These are phyloP conservation scores for Pisolithus sp. DNA, from an alignment of 768 basidiomycete genomes.

Conservation along the genomic window DNA sequence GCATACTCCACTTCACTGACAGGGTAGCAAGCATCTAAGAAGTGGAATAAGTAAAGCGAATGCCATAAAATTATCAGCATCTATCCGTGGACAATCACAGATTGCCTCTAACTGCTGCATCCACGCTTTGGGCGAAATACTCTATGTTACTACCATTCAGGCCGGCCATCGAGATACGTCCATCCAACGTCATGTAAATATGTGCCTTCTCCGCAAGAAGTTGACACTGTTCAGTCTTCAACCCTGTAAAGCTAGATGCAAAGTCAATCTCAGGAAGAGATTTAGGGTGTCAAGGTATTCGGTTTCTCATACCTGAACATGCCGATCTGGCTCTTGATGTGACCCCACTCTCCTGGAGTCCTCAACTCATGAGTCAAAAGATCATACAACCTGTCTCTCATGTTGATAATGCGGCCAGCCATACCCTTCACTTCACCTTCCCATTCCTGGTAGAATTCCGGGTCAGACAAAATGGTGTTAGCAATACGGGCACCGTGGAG, in stretches of 20 bases:
- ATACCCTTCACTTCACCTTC: constrained; percentile 89
- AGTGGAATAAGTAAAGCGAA: neutral
- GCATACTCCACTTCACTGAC: neutral
- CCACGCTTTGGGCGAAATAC: constrained; percentile 85
- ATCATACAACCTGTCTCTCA: constrained; percentile 80
- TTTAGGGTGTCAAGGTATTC: neutral
- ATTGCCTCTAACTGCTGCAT: constrained; percentile 73
- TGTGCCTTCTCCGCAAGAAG: constrained; percentile 82
- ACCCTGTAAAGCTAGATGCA: constrained; percentile 69
- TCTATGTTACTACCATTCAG: constrained; percentile 78
- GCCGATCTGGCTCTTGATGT: constrained; percentile 93
- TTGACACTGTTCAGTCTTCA: constrained; percentile 73
- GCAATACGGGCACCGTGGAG: constrained; percentile 85
- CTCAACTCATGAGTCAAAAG: constrained; percentile 68
- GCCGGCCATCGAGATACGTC: constrained; percentile 92
- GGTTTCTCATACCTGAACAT: constrained; percentile 81
- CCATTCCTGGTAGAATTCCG: constrained; percentile 80
- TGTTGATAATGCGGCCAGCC: constrained; percentile 91
- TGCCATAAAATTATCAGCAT: constrained; percentile 10
- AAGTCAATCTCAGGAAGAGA: constrained; percentile 3
- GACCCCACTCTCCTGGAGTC: constrained; percentile 93
- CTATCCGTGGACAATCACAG: constrained; percentile 41
- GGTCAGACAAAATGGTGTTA: constrained; percentile 70
- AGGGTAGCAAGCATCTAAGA: neutral
- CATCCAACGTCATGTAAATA: constrained; percentile 91